Percentiles rank a stretch among this genome's conserved stretches.
phyloP scores from a whole-genome alignment of 208 protist genomes.

The Angomonas ambiguus region DNA sequence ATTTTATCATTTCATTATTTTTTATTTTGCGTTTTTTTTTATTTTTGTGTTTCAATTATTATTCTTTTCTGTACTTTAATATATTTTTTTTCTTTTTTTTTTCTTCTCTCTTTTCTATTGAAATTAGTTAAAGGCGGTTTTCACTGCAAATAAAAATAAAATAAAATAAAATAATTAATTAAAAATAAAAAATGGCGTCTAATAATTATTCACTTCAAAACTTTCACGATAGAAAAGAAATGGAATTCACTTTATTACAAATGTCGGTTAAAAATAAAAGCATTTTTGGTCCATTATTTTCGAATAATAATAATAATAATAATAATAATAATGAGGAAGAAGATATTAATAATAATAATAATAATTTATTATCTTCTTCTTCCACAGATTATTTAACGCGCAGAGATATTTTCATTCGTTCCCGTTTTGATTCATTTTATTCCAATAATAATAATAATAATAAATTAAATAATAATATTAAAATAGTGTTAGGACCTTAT shows the following conservation, averaged over 20 bases:
- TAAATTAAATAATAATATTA: constrained; percentile 4
- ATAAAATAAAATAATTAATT: too few species aligned
- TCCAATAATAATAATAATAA: constrained; percentile 1
- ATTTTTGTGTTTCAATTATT: neutral
- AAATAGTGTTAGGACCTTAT: neutral
- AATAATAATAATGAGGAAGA: neutral
- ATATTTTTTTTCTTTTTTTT: constrained; percentile 10
- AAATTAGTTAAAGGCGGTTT: neutral
- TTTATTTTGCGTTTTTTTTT: constrained; percentile 7
- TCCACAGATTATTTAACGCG: neutral
- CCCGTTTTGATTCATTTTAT: neutral
- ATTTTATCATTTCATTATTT: neutral
- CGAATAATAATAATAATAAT: neutral
- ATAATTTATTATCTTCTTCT: constrained; percentile 1
- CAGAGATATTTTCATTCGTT: neutral
- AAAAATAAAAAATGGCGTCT: too few species aligned
- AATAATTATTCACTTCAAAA: too few species aligned
- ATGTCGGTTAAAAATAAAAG: too few species aligned
- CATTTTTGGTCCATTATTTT: neutral
- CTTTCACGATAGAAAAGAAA: neutral
- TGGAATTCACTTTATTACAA: neutral
- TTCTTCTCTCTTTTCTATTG: neutral
- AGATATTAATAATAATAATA: neutral
- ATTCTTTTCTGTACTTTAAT: constrained; percentile 7
- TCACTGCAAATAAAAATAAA: too few species aligned